Percentiles rank a stretch among this genome's conserved stretches.
Conservation (phyloP, 305 asterid species). For the Fraxinus latifolia region DNA sequence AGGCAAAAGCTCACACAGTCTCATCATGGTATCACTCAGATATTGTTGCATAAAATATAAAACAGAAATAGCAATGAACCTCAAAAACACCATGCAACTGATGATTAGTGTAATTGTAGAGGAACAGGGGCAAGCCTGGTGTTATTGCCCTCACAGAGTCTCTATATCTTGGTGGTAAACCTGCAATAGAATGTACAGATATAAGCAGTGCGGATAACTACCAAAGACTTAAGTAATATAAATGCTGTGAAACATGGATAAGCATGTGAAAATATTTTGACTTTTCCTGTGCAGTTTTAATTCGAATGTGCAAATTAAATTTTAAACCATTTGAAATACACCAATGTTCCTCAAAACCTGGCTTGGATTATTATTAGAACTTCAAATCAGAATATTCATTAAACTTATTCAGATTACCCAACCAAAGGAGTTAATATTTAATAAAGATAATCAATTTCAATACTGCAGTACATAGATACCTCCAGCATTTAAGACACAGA, state of each 20-base stretch:
- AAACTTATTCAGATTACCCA: not conserved
- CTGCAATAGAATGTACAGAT: conserved; percentile 24
- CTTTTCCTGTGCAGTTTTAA: not conserved
- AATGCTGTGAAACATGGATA: not conserved
- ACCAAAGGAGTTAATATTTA: not conserved
- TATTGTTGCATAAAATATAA: not conserved
- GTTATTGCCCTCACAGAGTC: conserved; percentile 57
- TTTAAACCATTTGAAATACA: not conserved
- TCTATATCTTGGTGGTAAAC: conserved; percentile 50
- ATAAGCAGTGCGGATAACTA: not conserved
- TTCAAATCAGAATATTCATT: not conserved
- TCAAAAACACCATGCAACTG: conserved; percentile 48
- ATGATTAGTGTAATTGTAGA: conserved; percentile 51
- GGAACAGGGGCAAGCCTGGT: conserved; percentile 53
- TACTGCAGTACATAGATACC: not conserved
- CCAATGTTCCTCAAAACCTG: not conserved
- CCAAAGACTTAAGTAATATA: not conserved
- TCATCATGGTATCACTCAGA: not conserved
- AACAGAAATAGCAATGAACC: not conserved
- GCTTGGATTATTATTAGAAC: not conserved
- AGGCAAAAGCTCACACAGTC: not conserved
- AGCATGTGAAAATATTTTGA: not conserved
- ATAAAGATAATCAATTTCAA: not conserved
- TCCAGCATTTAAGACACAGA: not conserved
- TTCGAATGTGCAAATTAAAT: not conserved